phyloP scores from a whole-genome alignment of 2,329 filamentous ascomycete species.

The Ophiostoma ulmi region DNA sequence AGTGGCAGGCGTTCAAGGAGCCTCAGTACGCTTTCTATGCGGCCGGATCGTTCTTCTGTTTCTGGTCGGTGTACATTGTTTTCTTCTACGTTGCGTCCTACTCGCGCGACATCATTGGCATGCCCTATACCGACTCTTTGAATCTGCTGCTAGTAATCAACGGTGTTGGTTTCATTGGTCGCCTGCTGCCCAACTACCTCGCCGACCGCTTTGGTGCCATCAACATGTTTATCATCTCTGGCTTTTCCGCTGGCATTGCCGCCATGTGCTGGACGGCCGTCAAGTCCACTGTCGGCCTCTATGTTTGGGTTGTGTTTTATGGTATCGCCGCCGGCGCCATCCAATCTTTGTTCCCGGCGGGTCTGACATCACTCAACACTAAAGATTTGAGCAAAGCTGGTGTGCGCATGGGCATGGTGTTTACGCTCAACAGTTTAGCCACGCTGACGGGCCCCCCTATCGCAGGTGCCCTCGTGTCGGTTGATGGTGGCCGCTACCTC shows the following conservation, averaged over 20 bases:
- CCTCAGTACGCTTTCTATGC: constrained; percentile 50
- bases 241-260: constrained; percentile 39
- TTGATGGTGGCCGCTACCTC: constrained; percentile 39
- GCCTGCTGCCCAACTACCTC: constrained; percentile 53
- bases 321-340: constrained; percentile 60
- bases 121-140: constrained; percentile 49
- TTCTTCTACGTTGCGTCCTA: constrained; percentile 56
- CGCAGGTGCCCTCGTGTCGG: constrained; percentile 46
- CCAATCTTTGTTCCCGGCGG: constrained; percentile 62
- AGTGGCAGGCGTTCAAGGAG: constrained; percentile 50
- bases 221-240: constrained; percentile 53
- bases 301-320: constrained; percentile 58
- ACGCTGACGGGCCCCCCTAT: constrained; percentile 50
- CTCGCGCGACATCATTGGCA: constrained; percentile 39
- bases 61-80: constrained; percentile 51
- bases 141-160: constrained; percentile 62
- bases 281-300: constrained; percentile 45
- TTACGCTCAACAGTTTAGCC: constrained; percentile 51
- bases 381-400: constrained; percentile 47
- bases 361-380: constrained; percentile 49
- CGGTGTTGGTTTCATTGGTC: constrained; percentile 54
- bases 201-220: constrained; percentile 56
- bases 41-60: constrained; percentile 39
- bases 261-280: constrained; percentile 58
- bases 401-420: constrained; percentile 54